phyloP scores from a whole-genome alignment of 805 yeast species.

The Wickerhamomyces chambardii region DNA sequence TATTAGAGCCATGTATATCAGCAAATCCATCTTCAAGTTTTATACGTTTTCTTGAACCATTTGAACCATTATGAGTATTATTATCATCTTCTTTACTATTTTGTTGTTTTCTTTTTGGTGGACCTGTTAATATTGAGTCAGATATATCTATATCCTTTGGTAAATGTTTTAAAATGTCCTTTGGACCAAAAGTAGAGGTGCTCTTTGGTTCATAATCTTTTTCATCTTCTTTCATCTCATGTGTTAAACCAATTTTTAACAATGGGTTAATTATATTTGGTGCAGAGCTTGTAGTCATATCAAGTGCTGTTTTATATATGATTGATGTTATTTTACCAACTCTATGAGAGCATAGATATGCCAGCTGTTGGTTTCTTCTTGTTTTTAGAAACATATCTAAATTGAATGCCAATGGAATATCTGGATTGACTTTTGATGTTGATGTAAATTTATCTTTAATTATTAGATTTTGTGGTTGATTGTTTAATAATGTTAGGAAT shows the following conservation, averaged over 20 bases:
- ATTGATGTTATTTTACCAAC: slow-evolving; percentile 61
- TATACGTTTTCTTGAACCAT: slow-evolving; percentile 23
- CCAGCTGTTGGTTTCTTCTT: slow-evolving; percentile 56
- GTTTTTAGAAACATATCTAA: slow-evolving; percentile 59
- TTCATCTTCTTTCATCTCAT: slow-evolving; percentile 29
- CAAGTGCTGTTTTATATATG: slow-evolving; percentile 52
- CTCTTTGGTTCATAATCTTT: slow-evolving; percentile 22
- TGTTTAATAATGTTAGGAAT: slow-evolving; percentile 25
- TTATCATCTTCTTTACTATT: slow-evolving; percentile 15
- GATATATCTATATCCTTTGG: slow-evolving; percentile 34
- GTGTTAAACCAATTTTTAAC: slow-evolving; percentile 37
- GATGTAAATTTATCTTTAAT: slow-evolving; percentile 24
- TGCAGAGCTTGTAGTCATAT: slow-evolving; percentile 47
- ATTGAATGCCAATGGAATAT: slow-evolving; percentile 49
- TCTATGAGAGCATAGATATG: slow-evolving; percentile 51
- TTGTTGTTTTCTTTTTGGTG: slow-evolving; percentile 25
- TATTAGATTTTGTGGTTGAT: slow-evolving; percentile 18
- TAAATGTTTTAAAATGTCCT: slow-evolving; percentile 30
- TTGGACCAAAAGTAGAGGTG: slow-evolving; percentile 27
- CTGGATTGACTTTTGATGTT: slow-evolving; percentile 34
- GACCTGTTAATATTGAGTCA: slow-evolving; percentile 33
- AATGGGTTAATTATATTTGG: slow-evolving; percentile 31
- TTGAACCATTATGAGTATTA: slow-evolving; percentile 1
- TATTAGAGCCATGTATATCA: slow-evolving; percentile 10
- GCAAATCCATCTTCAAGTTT: slow-evolving; percentile 30